Evolutionary conservation across 164 flowering plant genomes (phyloP).

Genomic region (Berberis thunbergii): DNA sequence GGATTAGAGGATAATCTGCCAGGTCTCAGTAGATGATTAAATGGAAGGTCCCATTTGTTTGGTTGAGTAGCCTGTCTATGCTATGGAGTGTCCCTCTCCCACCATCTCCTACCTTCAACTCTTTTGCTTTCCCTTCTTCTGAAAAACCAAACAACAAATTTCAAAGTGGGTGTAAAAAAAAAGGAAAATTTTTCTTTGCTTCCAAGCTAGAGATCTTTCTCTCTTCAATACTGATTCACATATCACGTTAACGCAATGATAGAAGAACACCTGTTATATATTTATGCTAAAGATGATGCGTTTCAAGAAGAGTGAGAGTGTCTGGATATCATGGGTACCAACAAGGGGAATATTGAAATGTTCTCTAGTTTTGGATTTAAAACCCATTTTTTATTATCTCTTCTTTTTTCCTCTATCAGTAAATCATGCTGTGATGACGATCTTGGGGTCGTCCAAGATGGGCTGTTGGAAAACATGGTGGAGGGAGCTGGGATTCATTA

Average conservation of each 20-base stretch:
- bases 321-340: slow-evolving; percentile 16
- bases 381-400: slow-evolving; percentile 6
- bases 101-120: not conserved
- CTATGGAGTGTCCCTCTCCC: not conserved
- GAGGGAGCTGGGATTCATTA: slow-evolving; percentile 12
- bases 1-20: too few relatives aligned
- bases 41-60: too few relatives aligned
- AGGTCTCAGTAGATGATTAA: too few relatives aligned
- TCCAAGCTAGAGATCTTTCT: slow-evolving; percentile 26
- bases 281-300: not conserved
- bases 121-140: not conserved
- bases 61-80: too few relatives aligned
- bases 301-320: not conserved
- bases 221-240: slow-evolving; percentile 14
- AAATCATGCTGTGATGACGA: slow-evolving; percentile 10
- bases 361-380: not conserved
- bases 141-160: not conserved
- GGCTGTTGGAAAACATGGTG: slow-evolving; percentile 7
- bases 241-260: not conserved
- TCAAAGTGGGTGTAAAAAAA: not conserved
- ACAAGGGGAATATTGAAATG: slow-evolving; percentile 1
- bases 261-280: not conserved
- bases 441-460: slow-evolving; percentile 11
- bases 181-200: slow-evolving; percentile 32
- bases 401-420: slow-evolving; percentile 9